These are phyloP conservation scores for Parmales sp. DNA, from an alignment of 108 stramenopile genomes.

Conservation along the genomic window DNA sequence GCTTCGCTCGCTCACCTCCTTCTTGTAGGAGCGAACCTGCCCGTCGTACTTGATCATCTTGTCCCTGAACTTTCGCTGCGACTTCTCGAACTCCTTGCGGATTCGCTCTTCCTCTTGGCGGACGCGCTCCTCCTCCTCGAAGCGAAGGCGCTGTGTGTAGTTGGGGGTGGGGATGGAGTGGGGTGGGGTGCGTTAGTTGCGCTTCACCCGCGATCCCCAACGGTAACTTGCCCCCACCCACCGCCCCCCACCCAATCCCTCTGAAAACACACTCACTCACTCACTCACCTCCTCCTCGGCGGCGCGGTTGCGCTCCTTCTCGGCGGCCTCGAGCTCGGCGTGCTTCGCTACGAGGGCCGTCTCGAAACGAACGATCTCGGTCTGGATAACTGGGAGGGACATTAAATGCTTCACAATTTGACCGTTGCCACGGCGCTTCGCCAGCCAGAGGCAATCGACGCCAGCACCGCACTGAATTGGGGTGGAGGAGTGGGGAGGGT, in stretches of 20 bases:
- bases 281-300: conserved; percentile 2
- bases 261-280: too few species aligned
- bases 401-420: background rate
- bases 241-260: too few species aligned
- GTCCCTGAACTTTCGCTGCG: conserved; percentile 18
- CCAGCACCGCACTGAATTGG: conserved; percentile 9
- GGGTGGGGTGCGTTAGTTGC: too few species aligned
- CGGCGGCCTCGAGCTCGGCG: background rate
- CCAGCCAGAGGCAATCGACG: conserved; percentile 9
- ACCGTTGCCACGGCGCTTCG: conserved; percentile 12
- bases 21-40: conserved; percentile 4
- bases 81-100: conserved; percentile 14
- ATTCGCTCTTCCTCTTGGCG: conserved; percentile 12
- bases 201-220: too few species aligned
- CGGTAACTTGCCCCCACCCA: too few species aligned
- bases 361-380: background rate
- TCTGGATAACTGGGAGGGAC: conserved; percentile 5
- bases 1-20: too few species aligned
- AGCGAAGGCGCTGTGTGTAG: background rate
- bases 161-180: too few species aligned
- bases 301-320: background rate
- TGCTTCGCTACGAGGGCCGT: background rate
- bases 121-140: conserved; percentile 14
- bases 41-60: conserved; percentile 14
- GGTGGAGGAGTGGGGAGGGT: too few species aligned